These are phyloP conservation scores for Leishmania martiniquensis DNA, from an alignment of 208 protist genomes.

Conservation along the genomic window DNA sequence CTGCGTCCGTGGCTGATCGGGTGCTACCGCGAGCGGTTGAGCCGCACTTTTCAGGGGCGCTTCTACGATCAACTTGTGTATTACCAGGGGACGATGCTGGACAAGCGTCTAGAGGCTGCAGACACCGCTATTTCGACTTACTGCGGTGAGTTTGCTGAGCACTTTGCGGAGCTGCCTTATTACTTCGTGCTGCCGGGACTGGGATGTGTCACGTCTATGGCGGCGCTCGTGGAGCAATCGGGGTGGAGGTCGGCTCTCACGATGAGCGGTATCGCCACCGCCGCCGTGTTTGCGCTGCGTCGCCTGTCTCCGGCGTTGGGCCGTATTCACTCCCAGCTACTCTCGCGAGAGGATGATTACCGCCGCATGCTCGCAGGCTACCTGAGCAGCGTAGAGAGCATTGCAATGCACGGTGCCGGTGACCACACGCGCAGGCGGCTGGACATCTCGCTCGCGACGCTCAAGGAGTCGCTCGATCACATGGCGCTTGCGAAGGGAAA, in stretches of 20 bases:
- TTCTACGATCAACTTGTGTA: constrained; percentile 84
- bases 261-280: constrained; percentile 52
- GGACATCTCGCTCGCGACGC: constrained; percentile 51
- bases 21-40: constrained; percentile 83
- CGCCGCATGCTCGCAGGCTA: constrained; percentile 75
- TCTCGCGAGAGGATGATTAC: constrained; percentile 78
- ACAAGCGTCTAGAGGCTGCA: constrained; percentile 71
- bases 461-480: constrained; percentile 76
- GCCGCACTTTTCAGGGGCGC: constrained; percentile 70
- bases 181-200: constrained; percentile 84
- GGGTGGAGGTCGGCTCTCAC: constrained; percentile 44
- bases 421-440: constrained; percentile 60
- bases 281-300: constrained; percentile 64
- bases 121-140: constrained; percentile 87
- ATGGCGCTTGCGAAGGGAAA: constrained; percentile 79
- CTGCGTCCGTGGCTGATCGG: constrained; percentile 84
- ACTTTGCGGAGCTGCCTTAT: constrained; percentile 90
- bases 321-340: constrained; percentile 70
- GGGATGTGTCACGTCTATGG: constrained; percentile 60
- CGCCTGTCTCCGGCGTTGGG: constrained; percentile 72
- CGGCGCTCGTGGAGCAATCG: constrained; percentile 65
- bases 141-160: constrained; percentile 89
- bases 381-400: constrained; percentile 81
- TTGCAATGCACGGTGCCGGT: constrained; percentile 79
- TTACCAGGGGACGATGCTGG: constrained; percentile 80